A percentile compares a stretch with the other conserved stretches of the same genome.
Evolutionary conservation across 768 basidiomycete genomes (phyloP).

Genomic region (Russula vinacea): DNA sequence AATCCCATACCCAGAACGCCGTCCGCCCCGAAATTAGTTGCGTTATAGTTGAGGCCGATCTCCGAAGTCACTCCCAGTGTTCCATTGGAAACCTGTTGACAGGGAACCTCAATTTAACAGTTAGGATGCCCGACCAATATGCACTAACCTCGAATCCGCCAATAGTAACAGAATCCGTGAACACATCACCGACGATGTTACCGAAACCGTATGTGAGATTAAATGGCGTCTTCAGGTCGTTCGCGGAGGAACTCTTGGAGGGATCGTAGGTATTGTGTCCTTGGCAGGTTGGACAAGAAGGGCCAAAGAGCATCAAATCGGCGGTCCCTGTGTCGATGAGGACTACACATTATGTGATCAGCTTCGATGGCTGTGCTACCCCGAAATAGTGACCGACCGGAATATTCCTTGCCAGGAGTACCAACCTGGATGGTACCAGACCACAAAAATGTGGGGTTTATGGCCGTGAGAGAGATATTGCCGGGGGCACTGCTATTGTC

Average conservation of each 20-base stretch:
- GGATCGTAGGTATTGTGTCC: neutral
- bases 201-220: neutral
- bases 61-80: neutral
- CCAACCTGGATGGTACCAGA: neutral
- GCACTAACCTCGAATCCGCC: neutral
- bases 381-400: neutral
- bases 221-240: neutral
- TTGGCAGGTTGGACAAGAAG: neutral
- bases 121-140: neutral
- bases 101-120: too few relatives aligned
- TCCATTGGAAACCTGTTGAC: neutral
- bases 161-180: neutral
- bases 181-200: accelerated
- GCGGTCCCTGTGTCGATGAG: neutral
- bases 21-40: neutral
- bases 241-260: neutral
- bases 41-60: neutral
- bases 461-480: neutral
- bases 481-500: neutral
- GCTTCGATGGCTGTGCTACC: neutral
- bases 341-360: neutral
- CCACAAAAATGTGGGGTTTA: neutral
- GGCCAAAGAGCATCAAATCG: neutral
- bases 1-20: neutral
- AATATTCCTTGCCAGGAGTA: neutral